Conservation (phyloP, 176 grass and related monocot genomes). For the Cymbopogon citratus region DNA sequence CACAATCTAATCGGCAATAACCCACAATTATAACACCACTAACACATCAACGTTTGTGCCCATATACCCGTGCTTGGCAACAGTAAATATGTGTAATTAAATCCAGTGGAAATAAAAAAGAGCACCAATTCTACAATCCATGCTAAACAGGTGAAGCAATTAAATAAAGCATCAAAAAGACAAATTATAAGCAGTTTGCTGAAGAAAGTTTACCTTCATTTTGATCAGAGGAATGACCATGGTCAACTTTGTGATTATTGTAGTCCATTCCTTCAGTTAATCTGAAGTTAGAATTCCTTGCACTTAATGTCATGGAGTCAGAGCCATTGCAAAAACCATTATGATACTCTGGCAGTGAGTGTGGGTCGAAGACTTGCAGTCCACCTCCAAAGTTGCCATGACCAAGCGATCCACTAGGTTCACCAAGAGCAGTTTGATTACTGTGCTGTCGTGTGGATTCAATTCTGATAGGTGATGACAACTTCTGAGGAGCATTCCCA, state of each 20-base stretch:
- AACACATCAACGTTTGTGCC: neutral
- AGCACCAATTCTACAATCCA: neutral
- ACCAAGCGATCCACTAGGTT: slow-evolving; percentile 37
- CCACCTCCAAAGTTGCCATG: slow-evolving; percentile 45
- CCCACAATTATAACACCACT: neutral
- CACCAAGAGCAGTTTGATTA: slow-evolving; percentile 30
- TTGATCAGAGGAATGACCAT: slow-evolving; percentile 39
- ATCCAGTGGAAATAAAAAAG: neutral
- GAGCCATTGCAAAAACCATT: slow-evolving; percentile 35
- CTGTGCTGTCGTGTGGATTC: slow-evolving; percentile 31
- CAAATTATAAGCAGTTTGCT: neutral
- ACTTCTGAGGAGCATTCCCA: slow-evolving; percentile 28
- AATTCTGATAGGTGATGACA: slow-evolving; percentile 56
- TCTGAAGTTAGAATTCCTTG: slow-evolving; percentile 39
- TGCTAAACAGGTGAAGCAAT: neutral
- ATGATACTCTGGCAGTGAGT: slow-evolving; percentile 53
- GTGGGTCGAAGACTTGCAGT: slow-evolving; percentile 45
- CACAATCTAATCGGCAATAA: neutral
- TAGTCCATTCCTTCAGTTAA: slow-evolving; percentile 39
- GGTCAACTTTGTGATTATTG: slow-evolving; percentile 35
- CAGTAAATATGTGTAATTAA: neutral
- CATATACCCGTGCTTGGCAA: neutral
- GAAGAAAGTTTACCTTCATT: slow-evolving; percentile 41
- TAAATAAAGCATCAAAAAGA: neutral
- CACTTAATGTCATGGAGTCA: slow-evolving; percentile 30